Percentiles rank a stretch among this genome's conserved stretches.
Conservation (phyloP, 495 filamentous ascomycete species). For the Hypoxylon rickii region DNA sequence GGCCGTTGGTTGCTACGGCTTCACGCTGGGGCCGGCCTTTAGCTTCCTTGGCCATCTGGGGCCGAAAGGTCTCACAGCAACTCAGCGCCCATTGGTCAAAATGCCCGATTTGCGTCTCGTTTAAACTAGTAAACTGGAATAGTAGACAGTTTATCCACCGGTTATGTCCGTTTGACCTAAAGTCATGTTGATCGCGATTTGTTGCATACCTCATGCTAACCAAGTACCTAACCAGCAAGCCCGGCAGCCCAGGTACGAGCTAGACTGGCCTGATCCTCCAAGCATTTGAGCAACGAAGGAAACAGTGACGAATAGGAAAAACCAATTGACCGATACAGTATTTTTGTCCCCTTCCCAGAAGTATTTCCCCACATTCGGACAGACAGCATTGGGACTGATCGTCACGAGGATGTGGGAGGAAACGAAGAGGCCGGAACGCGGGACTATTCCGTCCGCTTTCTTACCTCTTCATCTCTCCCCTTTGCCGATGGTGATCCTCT, state of each 20-base stretch:
- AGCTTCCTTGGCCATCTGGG: conserved; percentile 27
- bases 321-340: conserved; percentile 11
- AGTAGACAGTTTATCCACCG: conserved; percentile 23
- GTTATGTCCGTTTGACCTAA: conserved; percentile 20
- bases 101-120: conserved; percentile 11
- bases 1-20: conserved; percentile 12
- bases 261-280: too few relatives aligned
- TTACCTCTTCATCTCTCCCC: conserved; percentile 21
- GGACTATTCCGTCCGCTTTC: not conserved
- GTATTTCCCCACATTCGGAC: too few relatives aligned
- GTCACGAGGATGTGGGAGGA: not conserved
- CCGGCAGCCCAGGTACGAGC: too few relatives aligned
- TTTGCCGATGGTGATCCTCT: conserved; percentile 4
- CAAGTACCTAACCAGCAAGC: too few relatives aligned
- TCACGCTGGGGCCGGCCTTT: conserved; percentile 13
- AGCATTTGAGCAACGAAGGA: too few relatives aligned
- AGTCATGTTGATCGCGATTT: conserved; percentile 27
- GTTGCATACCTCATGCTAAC: conserved; percentile 14
- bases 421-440: conserved; percentile 6
- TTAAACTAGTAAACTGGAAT: too few relatives aligned
- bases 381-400: not conserved
- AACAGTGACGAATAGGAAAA: conserved; percentile 7
- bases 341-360: not conserved
- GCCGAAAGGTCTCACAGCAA: conserved; percentile 25
- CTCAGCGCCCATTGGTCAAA: conserved; percentile 14